Percentiles rank a stretch among this genome's conserved stretches.
phyloP scores from a whole-genome alignment of 2,329 filamentous ascomycete genomes.

The Lasiodiplodia sp. region DNA sequence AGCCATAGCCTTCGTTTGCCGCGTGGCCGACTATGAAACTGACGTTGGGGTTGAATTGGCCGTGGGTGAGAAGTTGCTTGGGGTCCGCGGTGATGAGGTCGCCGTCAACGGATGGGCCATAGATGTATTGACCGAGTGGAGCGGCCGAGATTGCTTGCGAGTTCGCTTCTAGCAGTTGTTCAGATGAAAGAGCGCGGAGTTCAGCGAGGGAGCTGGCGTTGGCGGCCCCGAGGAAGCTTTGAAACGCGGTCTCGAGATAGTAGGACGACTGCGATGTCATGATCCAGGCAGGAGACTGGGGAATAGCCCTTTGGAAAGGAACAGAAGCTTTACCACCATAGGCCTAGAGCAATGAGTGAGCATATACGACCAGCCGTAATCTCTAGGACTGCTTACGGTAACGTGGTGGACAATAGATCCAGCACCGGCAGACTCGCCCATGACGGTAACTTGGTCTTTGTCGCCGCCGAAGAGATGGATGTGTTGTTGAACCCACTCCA shows the following conservation, averaged over 20 bases:
- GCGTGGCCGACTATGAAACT: conserved; percentile 52
- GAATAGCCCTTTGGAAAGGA: conserved; percentile 48
- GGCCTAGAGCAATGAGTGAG: conserved; percentile 31
- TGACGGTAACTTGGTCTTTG: conserved; percentile 45
- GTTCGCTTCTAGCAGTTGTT: conserved; percentile 43
- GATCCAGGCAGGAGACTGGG: conserved; percentile 51
- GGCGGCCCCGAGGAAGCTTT: conserved; percentile 41
- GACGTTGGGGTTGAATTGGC: conserved; percentile 46
- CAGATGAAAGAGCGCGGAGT: conserved; percentile 41
- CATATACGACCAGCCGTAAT: no score
- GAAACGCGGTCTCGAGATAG: conserved; percentile 42
- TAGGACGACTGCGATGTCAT: conserved; percentile 36
- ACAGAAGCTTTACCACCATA: conserved; percentile 46
- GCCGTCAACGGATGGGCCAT: conserved; percentile 47
- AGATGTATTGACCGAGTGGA: conserved; percentile 43
- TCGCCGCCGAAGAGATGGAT: conserved; percentile 50
- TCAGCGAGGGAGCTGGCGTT: conserved; percentile 44
- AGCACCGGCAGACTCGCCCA: conserved; percentile 49
- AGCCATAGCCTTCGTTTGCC: conserved; percentile 51
- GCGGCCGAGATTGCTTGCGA: conserved; percentile 40
- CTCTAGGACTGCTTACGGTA: background rate
- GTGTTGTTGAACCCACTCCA: conserved; percentile 50
- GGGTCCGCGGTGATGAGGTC: conserved; percentile 41
- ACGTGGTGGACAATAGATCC: conserved; percentile 43
- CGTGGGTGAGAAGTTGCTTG: conserved; percentile 42